These are phyloP conservation scores for Pyrenochaeta sp. DNA, from an alignment of 2,329 filamentous ascomycete genomes.

Conservation along the genomic window DNA sequence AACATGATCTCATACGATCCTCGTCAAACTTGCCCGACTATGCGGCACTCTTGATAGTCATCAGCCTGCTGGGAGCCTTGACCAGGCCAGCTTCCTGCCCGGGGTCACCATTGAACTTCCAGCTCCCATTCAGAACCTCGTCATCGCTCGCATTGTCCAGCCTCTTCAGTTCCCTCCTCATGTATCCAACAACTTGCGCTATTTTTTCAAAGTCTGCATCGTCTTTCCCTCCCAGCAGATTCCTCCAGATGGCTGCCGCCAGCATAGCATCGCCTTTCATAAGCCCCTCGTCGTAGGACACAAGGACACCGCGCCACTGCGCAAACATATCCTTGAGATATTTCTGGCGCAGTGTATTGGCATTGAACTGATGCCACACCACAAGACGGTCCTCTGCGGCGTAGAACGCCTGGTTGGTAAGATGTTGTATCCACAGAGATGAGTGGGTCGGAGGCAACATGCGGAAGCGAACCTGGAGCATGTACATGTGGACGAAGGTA, in stretches of 20 bases:
- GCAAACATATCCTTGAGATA: conserved; percentile 87
- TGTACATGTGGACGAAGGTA: conserved; percentile 95
- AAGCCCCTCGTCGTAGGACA: conserved; percentile 85
- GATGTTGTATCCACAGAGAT: conserved; percentile 82
- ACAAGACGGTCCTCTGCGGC: conserved; percentile 86
- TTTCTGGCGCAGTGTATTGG: conserved; percentile 63
- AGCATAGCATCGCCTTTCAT: conserved; percentile 78
- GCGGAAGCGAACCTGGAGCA: conserved; percentile 83
- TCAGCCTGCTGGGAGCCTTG: conserved; percentile 29
- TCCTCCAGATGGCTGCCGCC: conserved; percentile 88
- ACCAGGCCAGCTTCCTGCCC: conserved; percentile 44
- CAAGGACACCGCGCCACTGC: conserved; percentile 87
- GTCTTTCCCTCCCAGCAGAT: conserved; percentile 79
- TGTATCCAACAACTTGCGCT: conserved; percentile 68
- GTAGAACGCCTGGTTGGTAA: conserved; percentile 95
- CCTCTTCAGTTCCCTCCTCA: conserved; percentile 64
- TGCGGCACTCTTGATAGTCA: conserved; percentile 20
- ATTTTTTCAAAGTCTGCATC: conserved; percentile 68
- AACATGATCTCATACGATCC: neutral
- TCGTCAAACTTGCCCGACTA: too few relatives aligned
- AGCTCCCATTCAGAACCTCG: conserved; percentile 55
- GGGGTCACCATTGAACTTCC: conserved; percentile 60
- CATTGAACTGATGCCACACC: conserved; percentile 73
- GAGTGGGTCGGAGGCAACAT: conserved; percentile 74
- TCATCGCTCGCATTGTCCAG: conserved; percentile 63